These are phyloP conservation scores for Colletotrichum eremochloae DNA, from an alignment of 2,329 filamentous ascomycete genomes.

Conservation along the genomic window DNA sequence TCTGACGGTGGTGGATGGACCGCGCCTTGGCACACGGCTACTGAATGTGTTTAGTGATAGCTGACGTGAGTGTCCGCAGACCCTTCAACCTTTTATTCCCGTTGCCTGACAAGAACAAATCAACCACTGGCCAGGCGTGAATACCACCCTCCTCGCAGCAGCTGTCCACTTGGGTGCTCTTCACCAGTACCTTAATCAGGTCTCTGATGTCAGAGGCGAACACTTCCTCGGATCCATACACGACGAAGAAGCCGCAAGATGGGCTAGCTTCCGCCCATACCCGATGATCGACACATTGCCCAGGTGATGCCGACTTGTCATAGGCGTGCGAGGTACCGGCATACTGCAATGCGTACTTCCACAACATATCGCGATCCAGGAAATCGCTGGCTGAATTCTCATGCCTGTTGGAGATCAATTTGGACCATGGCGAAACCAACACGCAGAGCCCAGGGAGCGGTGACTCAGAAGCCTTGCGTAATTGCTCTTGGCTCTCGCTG, in stretches of 20 bases:
- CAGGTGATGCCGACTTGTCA: conserved; percentile 69
- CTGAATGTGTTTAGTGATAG: conserved; percentile 37
- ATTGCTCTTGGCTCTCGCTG: conserved; percentile 24
- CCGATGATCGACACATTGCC: conserved; percentile 73
- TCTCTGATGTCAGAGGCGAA: conserved; percentile 78
- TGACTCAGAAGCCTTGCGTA: conserved; percentile 37
- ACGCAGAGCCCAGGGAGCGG: conserved; percentile 67
- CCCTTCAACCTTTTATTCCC: conserved; percentile 66
- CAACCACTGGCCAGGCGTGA: conserved; percentile 86
- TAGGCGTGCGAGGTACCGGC: conserved; percentile 61
- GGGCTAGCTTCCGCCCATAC: conserved; percentile 79
- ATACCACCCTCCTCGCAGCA: conserved; percentile 76
- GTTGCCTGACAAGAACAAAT: conserved; percentile 66
- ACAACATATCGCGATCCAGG: conserved; percentile 74
- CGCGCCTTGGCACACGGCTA: conserved; percentile 12
- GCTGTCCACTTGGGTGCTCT: conserved; percentile 66
- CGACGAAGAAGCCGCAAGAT: conserved; percentile 74
- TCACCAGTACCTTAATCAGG: conserved; percentile 68
- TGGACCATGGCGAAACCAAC: conserved; percentile 86
- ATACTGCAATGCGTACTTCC: conserved; percentile 79
- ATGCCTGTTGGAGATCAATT: conserved; percentile 76
- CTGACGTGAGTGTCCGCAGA: conserved; percentile 53
- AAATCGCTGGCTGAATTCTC: conserved; percentile 81
- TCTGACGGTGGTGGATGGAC: conserved; percentile 59
- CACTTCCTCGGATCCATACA: conserved; percentile 83